These are phyloP conservation scores for Stephanodiscus minutulus DNA, from an alignment of 108 stramenopile genomes.

Conservation along the genomic window DNA sequence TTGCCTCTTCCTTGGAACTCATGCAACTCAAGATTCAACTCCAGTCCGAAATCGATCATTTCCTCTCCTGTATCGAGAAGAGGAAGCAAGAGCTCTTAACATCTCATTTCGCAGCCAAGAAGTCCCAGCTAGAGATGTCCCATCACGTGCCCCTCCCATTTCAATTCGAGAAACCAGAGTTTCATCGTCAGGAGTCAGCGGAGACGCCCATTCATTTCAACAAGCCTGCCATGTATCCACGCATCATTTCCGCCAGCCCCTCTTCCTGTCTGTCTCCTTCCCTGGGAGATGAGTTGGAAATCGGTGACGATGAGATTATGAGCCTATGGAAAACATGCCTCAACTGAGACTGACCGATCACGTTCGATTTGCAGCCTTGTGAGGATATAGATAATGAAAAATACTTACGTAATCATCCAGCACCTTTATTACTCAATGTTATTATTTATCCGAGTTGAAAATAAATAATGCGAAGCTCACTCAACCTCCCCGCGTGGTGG, in stretches of 20 bases:
- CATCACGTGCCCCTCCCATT: neutral
- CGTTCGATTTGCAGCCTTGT: no score
- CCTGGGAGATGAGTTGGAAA: constrained; percentile 23
- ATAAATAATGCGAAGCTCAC: no score
- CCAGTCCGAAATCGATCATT: constrained; percentile 31
- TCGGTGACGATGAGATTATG: constrained; percentile 44
- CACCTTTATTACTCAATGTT: no score
- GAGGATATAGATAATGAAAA: no score
- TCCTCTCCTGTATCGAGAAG: constrained; percentile 28
- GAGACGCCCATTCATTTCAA: no score
- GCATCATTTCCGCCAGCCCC: neutral
- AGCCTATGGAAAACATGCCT: constrained; percentile 23
- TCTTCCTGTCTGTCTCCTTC: constrained; percentile 10
- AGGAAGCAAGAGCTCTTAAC: constrained; percentile 11
- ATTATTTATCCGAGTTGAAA: no score
- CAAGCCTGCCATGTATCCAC: neutral
- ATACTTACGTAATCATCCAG: no score
- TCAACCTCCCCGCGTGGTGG: no score
- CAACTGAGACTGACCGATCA: neutral
- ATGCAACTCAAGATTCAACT: constrained; percentile 14
- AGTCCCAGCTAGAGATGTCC: neutral
- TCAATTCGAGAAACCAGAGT: constrained; percentile 6
- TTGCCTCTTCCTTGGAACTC: neutral
- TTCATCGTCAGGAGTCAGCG: no score
- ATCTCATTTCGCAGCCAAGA: neutral